Conservation (phyloP, 2,329 filamentous ascomycete genomes). For the Neonectria punicea region DNA sequence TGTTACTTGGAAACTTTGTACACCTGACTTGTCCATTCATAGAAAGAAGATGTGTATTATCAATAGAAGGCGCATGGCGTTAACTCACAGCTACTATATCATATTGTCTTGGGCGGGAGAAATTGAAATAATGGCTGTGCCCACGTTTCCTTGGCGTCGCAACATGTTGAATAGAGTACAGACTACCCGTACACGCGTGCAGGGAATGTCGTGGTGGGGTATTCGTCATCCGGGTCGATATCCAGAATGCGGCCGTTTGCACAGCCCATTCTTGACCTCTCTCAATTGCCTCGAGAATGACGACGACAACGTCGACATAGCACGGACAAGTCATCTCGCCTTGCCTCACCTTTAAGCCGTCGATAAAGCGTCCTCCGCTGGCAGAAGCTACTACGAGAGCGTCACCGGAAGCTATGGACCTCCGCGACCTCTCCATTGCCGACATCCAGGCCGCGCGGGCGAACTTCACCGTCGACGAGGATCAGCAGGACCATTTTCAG, state of each 20-base stretch:
- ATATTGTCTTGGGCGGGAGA: neutral
- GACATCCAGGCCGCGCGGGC: constrained; percentile 31
- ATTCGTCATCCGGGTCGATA: neutral
- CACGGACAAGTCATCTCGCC: neutral
- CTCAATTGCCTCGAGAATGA: neutral
- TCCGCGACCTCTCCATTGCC: constrained; percentile 6
- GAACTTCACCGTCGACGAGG: constrained; percentile 47
- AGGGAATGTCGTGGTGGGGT: constrained; percentile 9
- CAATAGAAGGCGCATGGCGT: neutral
- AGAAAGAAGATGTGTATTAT: constrained; percentile 19
- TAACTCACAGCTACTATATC: neutral
- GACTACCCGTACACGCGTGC: neutral
- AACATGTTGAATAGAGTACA: neutral
- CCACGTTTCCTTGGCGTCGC: neutral
- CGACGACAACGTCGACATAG: neutral
- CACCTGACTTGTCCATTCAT: constrained; percentile 3
- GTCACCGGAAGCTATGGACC: constrained; percentile 23
- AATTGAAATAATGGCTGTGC: neutral
- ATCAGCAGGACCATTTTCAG: constrained; percentile 53
- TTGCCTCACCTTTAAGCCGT: neutral
- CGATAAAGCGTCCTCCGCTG: neutral
- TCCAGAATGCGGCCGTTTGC: neutral
- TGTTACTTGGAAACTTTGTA: constrained; percentile 11
- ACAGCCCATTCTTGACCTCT: neutral
- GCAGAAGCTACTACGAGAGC: neutral